Evolutionary conservation across 441 rosid genomes (phyloP), one percentile per base, ranked within the genome.

Genomic region (Arabidopsis hybrid): DNA sequence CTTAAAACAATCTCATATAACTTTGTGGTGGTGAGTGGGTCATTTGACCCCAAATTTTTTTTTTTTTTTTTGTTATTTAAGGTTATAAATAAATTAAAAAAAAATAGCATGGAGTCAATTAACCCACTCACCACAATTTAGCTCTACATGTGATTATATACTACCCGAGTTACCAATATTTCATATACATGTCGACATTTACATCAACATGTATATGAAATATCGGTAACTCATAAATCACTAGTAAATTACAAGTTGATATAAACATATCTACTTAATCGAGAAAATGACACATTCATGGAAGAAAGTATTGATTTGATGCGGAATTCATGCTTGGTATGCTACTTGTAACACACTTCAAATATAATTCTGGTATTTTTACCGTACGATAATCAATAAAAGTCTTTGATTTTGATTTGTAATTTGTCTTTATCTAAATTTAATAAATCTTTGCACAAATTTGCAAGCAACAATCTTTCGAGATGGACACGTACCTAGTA

Each of bases 331-430:
- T 67, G 78, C 49, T 60, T 60, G 73, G 73, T 52, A 67, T 67
- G 73, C 64, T 67, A 67, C 78, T 67, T 75, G 74, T 68, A 60
- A 4, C 49, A 75, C 79, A 75, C 74, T 68, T 52, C 78, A 68
- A 2, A 16, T 36, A 51, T 45, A 67, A 52, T 67, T 57, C 29
- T 49, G 47, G 61, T 59, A 59, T 16, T 38, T 47, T 68, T 67
- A 68, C 64, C 58, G 49, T 74, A 74, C 60, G 3, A 18, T 66
- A 47, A 5, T 32, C 55, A 59, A 67, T 40, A 16, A 11, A 16
- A 73, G 55, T 40, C 10, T 74, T 26, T 10, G 52, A 36, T 56
- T 11, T 51, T 74, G 61, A 50, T 67, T 66, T 16, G 5, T 49
- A 13, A 11, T 59, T 40, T 67, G 16, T 49, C 61, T 2, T 52